Evolutionary conservation across 1,139 yeast genomes (phyloP), one percentile per base, ranked within the genome.

Genomic region (Zygosaccharomyces sapae): DNA sequence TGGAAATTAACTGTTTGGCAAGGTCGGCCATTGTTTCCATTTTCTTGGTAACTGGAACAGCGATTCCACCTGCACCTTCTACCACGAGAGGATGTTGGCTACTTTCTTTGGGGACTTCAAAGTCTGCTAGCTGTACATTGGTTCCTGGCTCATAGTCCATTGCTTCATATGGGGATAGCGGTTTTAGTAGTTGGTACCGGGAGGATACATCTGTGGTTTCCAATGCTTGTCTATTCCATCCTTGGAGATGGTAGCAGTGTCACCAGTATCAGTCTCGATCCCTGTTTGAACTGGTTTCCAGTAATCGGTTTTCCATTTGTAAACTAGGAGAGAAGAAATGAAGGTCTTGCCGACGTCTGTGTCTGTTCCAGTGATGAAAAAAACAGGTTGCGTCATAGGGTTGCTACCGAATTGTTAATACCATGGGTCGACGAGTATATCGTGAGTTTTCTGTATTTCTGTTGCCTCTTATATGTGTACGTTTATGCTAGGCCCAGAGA

Each of bases 231-330:
- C 22, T 22, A 35, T 16, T 44, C 44, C 20, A 13, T 47, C 42
- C 27, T 31, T 31, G 27, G 42, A 18, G 5, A 66, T 59, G 0
- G 64, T 57, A 16, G 29, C 35, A 1, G 68, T 61, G 46, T 66
- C 70, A 16, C 67, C 69, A 3, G 35, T 48, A 43, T 65, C 69
- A 16, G 55, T 46, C 16, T 63, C 60, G 13, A 63, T 52, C 1
- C 69, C 70, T 1, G 69, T 66, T 47, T 66, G 69, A 7, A 65
- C 49, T 1, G 69, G 69, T 47, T 66, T 66, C 70, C 69, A 66
- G 46, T 66, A 66, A 31, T 58, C 51, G 4, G 63, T 57, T 7
- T 46, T 49, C 69, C 69, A 66, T 20, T 52, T 53, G 34, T 59
- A 55, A 20, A 56, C 61, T n/a, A 66, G 45, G 18, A 65, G 40